Conservation (phyloP, 2,329 filamentous ascomycete genomes). For the Apiospora koreana region DNA sequence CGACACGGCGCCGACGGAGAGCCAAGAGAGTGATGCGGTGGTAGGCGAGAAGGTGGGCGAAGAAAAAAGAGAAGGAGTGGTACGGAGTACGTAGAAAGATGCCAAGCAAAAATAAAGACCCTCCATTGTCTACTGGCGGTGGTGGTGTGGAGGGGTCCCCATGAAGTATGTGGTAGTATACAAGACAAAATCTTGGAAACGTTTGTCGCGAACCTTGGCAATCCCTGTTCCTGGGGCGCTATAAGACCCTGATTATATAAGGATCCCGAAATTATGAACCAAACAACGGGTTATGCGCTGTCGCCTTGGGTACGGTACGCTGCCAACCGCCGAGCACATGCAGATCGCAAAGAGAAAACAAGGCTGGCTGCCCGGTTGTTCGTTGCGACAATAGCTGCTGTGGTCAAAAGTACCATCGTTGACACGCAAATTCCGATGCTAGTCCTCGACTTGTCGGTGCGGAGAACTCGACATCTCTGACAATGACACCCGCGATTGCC, state of each 20-base stretch:
- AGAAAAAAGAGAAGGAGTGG: no score
- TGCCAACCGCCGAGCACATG: neutral
- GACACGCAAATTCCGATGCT: neutral
- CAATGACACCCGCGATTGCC: neutral
- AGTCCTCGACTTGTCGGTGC: neutral
- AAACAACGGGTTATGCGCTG: neutral
- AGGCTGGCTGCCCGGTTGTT: neutral
- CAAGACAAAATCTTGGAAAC: neutral
- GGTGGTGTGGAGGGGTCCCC: neutral
- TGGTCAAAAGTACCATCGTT: neutral
- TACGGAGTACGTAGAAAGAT: no score
- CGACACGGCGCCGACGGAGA: neutral
- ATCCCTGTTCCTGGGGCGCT: neutral
- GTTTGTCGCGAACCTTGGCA: neutral
- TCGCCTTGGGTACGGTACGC: neutral
- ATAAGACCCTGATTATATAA: slow-evolving; percentile 4
- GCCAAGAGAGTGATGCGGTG: no score
- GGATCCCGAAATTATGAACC: neutral
- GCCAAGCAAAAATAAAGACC: neutral
- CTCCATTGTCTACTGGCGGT: neutral
- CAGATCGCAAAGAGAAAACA: no score
- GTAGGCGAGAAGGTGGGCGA: no score
- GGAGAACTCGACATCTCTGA: neutral
- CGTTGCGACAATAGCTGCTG: neutral
- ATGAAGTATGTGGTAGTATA: neutral